Evolutionary conservation across 257 asterid genomes (phyloP), one percentile per base, ranked within the genome.

Genomic region (Gardenia jasminoides): DNA sequence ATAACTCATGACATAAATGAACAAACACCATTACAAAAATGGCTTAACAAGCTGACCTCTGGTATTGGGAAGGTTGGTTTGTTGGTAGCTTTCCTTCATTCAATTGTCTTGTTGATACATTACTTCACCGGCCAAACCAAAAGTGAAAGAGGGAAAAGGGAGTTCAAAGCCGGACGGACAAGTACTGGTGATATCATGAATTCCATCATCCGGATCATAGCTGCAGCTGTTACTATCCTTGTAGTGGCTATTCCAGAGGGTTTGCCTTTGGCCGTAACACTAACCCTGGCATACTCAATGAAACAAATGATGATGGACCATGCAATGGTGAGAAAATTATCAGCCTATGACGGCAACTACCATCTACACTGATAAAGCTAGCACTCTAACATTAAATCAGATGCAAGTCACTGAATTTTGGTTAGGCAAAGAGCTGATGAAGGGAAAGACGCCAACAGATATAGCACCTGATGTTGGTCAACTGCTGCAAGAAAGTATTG

Each of bases 231-330:
- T 13, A 80, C 80, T 43, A 80, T 80, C 52, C 33, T 75, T 16
- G 79, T 80, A 30, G 80, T 75, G 13, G 83, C 83, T 33, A 75
- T 75, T 56, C 83, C 80, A 20, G 83, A 74, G 54, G 83, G 83
- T n/a, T 68, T 80, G 36, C 80, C 80, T 26, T 67, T 80, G 52
- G 83, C 83, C 10, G 83, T 80, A 16, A 80, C 80, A 0, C 65
- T 80, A 39, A 80, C 75, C 16, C 54, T 80, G 62, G 83, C 83
- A 28, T 75, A 74, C 52, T 80, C 83, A 46, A 80, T 80, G 83
- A 66, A 77, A 70, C 67, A 76, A 75, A 80, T 80, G 79, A 75
- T 80, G 79, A 39, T 10, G 0, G 80, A 80, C 43, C 39, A 81
- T 5, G 80, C 77, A 0, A 74, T 80, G 80, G 80, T 80, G 43